Evolutionary conservation across 805 yeast species (phyloP).

Genomic region (Zygosaccharomyces bailii): DNA sequence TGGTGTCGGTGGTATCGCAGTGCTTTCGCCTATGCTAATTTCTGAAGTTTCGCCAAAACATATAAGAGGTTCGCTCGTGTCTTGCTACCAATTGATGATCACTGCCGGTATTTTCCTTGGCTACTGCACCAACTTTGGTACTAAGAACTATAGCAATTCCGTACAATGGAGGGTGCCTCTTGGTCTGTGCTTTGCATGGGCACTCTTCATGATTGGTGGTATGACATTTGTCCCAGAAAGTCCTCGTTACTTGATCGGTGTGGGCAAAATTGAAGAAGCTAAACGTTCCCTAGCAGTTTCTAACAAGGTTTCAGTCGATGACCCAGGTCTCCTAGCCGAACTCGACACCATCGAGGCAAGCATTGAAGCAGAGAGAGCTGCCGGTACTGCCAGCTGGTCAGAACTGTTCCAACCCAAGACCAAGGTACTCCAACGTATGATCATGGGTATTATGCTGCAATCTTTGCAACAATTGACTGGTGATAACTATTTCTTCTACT

Average conservation of each 20-base stretch:
- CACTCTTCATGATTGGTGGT: slow-evolving; percentile 37
- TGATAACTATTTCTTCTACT: slow-evolving; percentile 64
- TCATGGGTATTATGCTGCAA: slow-evolving; percentile 54
- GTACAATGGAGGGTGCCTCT: slow-evolving; percentile 75
- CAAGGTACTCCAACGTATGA: slow-evolving; percentile 45
- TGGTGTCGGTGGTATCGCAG: slow-evolving; percentile 75
- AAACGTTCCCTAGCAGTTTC: slow-evolving; percentile 54
- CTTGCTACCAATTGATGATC: slow-evolving; percentile 65
- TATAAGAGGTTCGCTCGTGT: slow-evolving; percentile 67
- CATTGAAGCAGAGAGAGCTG: slow-evolving; percentile 54
- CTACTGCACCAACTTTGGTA: slow-evolving; percentile 70
- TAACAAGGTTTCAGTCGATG: slow-evolving; percentile 52
- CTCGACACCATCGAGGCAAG: slow-evolving; percentile 56
- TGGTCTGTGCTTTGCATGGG: slow-evolving; percentile 53
- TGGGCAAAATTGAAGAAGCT: slow-evolving; percentile 57
- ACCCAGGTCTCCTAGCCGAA: slow-evolving; percentile 55
- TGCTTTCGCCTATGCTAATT: slow-evolving; percentile 70
- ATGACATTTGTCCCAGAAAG: slow-evolving; percentile 64
- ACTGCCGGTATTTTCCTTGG: slow-evolving; percentile 74
- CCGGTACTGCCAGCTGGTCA: slow-evolving; percentile 64
- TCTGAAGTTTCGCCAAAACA: slow-evolving; percentile 69
- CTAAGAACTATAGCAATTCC: slow-evolving; percentile 56
- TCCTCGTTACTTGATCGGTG: slow-evolving; percentile 61
- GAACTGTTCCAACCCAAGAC: slow-evolving; percentile 66
- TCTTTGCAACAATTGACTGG: slow-evolving; percentile 67